These are phyloP conservation scores for Epicoccum nigrum DNA, from an alignment of 2,329 filamentous ascomycete genomes.

Conservation along the genomic window DNA sequence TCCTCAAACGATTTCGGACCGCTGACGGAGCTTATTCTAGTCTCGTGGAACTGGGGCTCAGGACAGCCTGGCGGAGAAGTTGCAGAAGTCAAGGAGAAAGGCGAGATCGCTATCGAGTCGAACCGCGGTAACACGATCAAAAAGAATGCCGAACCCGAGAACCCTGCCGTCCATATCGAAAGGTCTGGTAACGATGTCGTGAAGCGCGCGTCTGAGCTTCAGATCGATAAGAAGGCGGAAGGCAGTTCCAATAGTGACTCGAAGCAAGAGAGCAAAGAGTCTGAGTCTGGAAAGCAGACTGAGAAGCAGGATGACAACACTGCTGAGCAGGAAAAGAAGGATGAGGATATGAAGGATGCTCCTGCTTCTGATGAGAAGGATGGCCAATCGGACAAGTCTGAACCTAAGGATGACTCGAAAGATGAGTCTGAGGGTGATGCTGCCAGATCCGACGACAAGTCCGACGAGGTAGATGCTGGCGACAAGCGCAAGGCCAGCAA, in stretches of 20 bases:
- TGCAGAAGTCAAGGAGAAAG: slow-evolving; percentile 62
- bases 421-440: slow-evolving; percentile 19
- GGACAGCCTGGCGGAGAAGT: slow-evolving; percentile 63
- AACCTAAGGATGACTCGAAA: slow-evolving; percentile 29
- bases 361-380: slow-evolving; percentile 29
- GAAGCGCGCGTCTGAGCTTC: slow-evolving; percentile 66
- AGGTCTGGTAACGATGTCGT: slow-evolving; percentile 69
- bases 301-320: slow-evolving; percentile 32
- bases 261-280: slow-evolving; percentile 34
- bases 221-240: slow-evolving; percentile 57
- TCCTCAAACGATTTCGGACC: background rate
- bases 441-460: too few relatives aligned
- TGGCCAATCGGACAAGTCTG: slow-evolving; percentile 35
- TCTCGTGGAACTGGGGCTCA: slow-evolving; percentile 67
- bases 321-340: slow-evolving; percentile 45
- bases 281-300: slow-evolving; percentile 42
- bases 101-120: slow-evolving; percentile 65
- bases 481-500: slow-evolving; percentile 44
- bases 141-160: slow-evolving; percentile 65
- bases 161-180: slow-evolving; percentile 66
- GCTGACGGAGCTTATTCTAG: slow-evolving; percentile 47
- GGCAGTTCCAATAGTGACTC: slow-evolving; percentile 45
- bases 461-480: slow-evolving; percentile 36
- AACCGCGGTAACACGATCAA: slow-evolving; percentile 68
- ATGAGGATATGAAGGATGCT: slow-evolving; percentile 44